These are phyloP conservation scores for Suillus spraguei DNA, from an alignment of 768 basidiomycete species.

Conservation along the genomic window DNA sequence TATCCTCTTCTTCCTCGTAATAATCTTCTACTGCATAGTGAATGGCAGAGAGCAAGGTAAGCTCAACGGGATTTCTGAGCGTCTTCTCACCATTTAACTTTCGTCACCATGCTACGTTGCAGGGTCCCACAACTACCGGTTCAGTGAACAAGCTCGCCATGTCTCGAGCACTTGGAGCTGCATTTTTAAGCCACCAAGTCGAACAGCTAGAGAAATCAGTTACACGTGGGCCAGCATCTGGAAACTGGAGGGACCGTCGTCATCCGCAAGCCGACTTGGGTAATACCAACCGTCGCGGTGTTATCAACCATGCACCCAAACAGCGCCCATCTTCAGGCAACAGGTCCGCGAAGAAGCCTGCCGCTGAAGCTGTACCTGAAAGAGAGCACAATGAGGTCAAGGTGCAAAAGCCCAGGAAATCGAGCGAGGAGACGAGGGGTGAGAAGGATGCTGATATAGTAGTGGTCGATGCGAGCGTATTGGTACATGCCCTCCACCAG, in stretches of 20 bases:
- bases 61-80: background rate
- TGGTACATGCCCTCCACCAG: constrained; percentile 75
- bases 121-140: constrained; percentile 29
- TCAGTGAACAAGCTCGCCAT: constrained; percentile 69
- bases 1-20: background rate
- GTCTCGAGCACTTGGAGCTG: constrained; percentile 86
- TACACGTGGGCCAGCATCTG: constrained; percentile 48
- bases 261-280: constrained; percentile 25
- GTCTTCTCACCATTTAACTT: background rate
- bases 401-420: constrained; percentile 21
- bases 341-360: constrained; percentile 27
- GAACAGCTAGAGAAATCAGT: constrained; percentile 85
- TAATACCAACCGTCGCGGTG: constrained; percentile 20
- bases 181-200: constrained; percentile 86
- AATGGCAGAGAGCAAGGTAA: constrained; percentile 14
- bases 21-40: background rate
- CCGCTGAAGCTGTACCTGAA: constrained; percentile 18
- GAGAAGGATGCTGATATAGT: constrained; percentile 73
- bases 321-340: constrained; percentile 23
- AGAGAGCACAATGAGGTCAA: constrained; percentile 25
- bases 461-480: constrained; percentile 80
- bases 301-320: constrained; percentile 22
- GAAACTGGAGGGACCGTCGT: constrained; percentile 63
- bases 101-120: background rate
- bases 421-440: constrained; percentile 29